Conservation (phyloP, 495 filamentous ascomycete genomes). For the Aspergillus avenaceus region DNA sequence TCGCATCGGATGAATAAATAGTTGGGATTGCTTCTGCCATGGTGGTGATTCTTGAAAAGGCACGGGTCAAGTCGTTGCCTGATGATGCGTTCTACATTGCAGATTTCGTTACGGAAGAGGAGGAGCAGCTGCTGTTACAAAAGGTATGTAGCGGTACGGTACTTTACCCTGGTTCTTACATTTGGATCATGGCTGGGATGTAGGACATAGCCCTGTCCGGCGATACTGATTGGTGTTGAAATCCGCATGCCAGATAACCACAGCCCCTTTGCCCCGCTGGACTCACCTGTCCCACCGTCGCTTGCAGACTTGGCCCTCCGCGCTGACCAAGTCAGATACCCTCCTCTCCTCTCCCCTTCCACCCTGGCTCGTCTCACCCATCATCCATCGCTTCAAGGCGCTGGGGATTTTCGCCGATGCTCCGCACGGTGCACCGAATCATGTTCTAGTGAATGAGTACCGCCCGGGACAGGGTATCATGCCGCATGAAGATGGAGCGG, state of each 20-base stretch:
- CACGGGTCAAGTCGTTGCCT: slow-evolving; percentile 57
- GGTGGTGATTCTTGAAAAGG: slow-evolving; percentile 32
- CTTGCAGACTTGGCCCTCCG: slow-evolving; percentile 84
- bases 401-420: slow-evolving; percentile 62
- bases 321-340: slow-evolving; percentile 65
- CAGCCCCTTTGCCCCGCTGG: slow-evolving; percentile 75
- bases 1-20: too few relatives aligned
- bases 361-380: slow-evolving; percentile 66
- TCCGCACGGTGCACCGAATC: slow-evolving; percentile 77
- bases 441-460: slow-evolving; percentile 94
- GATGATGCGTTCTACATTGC: slow-evolving; percentile 78
- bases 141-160: slow-evolving; percentile 51
- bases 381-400: slow-evolving; percentile 60
- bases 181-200: not conserved
- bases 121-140: slow-evolving; percentile 66
- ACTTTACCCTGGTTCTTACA: not conserved
- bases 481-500: slow-evolving; percentile 89
- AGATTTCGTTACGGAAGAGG: slow-evolving; percentile 74
- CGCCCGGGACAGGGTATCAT: slow-evolving; percentile 85
- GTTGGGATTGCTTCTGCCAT: slow-evolving; percentile 2
- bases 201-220: not conserved
- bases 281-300: slow-evolving; percentile 78
- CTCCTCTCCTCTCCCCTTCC: slow-evolving; percentile 76
- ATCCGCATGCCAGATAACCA: slow-evolving; percentile 30
- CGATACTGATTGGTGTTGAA: not conserved